Evolutionary conservation across 331 rosid species (phyloP).

Genomic region (Dryas integrifolia): DNA sequence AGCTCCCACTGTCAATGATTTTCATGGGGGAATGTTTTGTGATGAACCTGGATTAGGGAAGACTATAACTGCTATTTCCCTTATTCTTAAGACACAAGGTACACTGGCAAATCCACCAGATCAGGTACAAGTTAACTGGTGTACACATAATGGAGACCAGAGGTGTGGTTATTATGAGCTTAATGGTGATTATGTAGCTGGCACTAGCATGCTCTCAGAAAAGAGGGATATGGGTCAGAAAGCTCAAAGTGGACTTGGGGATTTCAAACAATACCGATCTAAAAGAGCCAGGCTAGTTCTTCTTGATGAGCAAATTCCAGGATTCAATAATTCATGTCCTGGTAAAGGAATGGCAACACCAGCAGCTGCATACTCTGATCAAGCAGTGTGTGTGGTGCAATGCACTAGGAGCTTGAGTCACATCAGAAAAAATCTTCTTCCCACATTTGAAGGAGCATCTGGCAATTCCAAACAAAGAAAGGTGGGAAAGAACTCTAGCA

Average conservation of each 20-base stretch:
- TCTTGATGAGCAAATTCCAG: slow-evolving; percentile 36
- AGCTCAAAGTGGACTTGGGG: slow-evolving; percentile 37
- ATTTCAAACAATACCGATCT: slow-evolving; percentile 40
- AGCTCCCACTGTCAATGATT: slow-evolving; percentile 77
- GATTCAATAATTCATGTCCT: slow-evolving; percentile 35
- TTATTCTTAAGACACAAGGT: slow-evolving; percentile 80
- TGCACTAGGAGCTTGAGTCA: slow-evolving; percentile 53
- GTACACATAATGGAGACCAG: slow-evolving; percentile 62
- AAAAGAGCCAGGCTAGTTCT: slow-evolving; percentile 55
- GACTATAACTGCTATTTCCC: slow-evolving; percentile 92
- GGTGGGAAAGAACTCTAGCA: slow-evolving; percentile 30
- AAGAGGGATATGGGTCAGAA: slow-evolving; percentile 46
- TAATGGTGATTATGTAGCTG: slow-evolving; percentile 35
- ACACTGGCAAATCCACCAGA: slow-evolving; percentile 69
- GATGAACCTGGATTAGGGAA: slow-evolving; percentile 99
- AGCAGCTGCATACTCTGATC: slow-evolving; percentile 38
- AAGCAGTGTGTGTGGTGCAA: slow-evolving; percentile 34
- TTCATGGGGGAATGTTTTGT: slow-evolving; percentile 92
- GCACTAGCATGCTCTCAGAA: slow-evolving; percentile 31
- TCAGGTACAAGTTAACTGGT: slow-evolving; percentile 64
- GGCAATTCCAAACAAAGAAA: slow-evolving; percentile 33
- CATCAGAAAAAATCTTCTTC: slow-evolving; percentile 51
- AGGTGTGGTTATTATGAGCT: slow-evolving; percentile 91
- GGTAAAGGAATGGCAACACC: slow-evolving; percentile 46
- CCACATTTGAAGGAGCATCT: slow-evolving; percentile 46